phyloP scores from a whole-genome alignment of 345 rosid genomes.

The Aquilaria malaccensis region DNA sequence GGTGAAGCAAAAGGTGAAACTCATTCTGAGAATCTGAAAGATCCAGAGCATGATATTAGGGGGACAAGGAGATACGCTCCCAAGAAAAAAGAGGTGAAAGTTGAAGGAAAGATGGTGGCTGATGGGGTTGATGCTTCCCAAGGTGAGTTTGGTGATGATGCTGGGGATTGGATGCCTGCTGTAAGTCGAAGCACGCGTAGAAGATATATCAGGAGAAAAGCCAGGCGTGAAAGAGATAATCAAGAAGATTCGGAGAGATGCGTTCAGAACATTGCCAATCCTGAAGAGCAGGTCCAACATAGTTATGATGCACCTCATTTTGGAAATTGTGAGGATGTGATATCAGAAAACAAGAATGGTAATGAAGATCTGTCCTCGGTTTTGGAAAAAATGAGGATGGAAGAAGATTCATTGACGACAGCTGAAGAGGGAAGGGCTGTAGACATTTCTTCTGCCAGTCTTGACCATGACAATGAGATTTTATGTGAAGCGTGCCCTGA shows the following conservation, averaged over 20 bases:
- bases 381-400: slow-evolving; percentile 63
- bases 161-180: slow-evolving; percentile 82
- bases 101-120: slow-evolving; percentile 83
- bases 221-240: slow-evolving; percentile 59
- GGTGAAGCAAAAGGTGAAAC: slow-evolving; percentile 29
- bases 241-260: slow-evolving; percentile 39
- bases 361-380: slow-evolving; percentile 38
- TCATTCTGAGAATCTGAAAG: slow-evolving; percentile 38
- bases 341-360: slow-evolving; percentile 15
- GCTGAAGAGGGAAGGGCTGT: slow-evolving; percentile 26
- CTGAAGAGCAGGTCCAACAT: slow-evolving; percentile 15
- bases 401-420: slow-evolving; percentile 42
- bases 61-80: slow-evolving; percentile 42
- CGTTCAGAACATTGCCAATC: slow-evolving; percentile 13
- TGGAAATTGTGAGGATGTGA: slow-evolving; percentile 24
- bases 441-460: slow-evolving; percentile 14
- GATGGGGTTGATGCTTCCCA: slow-evolving; percentile 89
- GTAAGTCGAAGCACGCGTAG: slow-evolving; percentile 91
- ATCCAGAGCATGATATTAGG: slow-evolving; percentile 31
- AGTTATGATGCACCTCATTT: slow-evolving; percentile 17
- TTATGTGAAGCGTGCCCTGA: background rate
- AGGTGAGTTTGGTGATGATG: slow-evolving; percentile 54
- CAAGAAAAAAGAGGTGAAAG: slow-evolving; percentile 49
- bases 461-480: slow-evolving; percentile 14
- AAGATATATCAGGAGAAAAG: slow-evolving; percentile 72